Percentiles rank a stretch among this genome's conserved stretches.
phyloP scores from a whole-genome alignment of 1,284 basidiomycete species.

The Cryptococcus sp. region DNA sequence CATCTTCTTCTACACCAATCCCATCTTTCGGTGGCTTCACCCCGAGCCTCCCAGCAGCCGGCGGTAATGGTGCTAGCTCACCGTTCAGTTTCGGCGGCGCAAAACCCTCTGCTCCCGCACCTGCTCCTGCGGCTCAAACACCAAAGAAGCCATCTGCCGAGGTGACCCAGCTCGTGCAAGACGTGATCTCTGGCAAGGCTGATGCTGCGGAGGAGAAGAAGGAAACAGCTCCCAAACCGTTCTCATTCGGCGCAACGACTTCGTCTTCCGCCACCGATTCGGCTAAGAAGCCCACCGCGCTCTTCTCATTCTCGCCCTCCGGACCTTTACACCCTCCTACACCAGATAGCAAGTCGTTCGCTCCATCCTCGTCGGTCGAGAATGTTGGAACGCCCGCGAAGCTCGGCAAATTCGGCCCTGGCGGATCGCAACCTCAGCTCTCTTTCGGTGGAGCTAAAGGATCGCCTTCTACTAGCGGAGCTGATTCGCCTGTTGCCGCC shows the following conservation, averaged over 20 bases:
- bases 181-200: constrained; percentile 35
- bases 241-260: constrained; percentile 22
- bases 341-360: constrained; percentile 40
- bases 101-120: constrained; percentile 12
- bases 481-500: constrained; percentile 20
- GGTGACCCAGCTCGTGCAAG: constrained; percentile 38
- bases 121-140: constrained; percentile 9
- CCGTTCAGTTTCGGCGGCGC: constrained; percentile 23
- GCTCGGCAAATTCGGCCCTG: constrained; percentile 47
- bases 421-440: constrained; percentile 39
- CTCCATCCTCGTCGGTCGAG: constrained; percentile 30
- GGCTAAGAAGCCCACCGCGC: constrained; percentile 18
- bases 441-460: constrained; percentile 39
- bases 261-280: constrained; percentile 14
- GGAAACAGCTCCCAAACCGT: constrained; percentile 15
- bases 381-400: constrained; percentile 30
- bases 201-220: constrained; percentile 7
- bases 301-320: constrained; percentile 48
- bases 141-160: constrained; percentile 35
- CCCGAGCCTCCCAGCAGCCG: constrained; percentile 20
- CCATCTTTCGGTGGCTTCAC: constrained; percentile 22
- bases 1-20: neutral
- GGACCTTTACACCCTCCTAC: constrained; percentile 40
- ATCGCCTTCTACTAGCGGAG: constrained; percentile 13
- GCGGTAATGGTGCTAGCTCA: constrained; percentile 12